Conservation (phyloP, 2,329 filamentous ascomycete genomes). For the Acrocalymma vagum region DNA sequence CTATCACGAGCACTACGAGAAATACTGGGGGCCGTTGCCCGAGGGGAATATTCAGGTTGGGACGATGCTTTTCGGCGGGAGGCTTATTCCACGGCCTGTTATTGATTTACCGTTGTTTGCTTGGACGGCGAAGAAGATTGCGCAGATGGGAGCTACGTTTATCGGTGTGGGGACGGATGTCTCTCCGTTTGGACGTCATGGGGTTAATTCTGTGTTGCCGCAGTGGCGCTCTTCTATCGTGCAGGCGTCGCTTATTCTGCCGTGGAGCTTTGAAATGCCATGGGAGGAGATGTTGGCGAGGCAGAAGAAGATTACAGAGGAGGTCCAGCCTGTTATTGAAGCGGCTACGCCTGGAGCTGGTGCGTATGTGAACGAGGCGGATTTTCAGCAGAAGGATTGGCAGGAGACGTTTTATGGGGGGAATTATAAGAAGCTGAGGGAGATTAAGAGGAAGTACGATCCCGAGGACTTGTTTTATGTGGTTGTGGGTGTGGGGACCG, state of each 20-base stretch:
- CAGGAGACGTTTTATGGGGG: slow-evolving; percentile 29
- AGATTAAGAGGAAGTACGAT: slow-evolving; percentile 32
- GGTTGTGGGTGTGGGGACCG: slow-evolving; percentile 25
- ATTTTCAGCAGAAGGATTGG: slow-evolving; percentile 27
- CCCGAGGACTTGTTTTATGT: slow-evolving; percentile 29
- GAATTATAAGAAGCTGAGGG: too few species aligned
- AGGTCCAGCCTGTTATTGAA: slow-evolving; percentile 24
- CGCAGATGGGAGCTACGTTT: slow-evolving; percentile 26
- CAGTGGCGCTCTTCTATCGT: slow-evolving; percentile 30
- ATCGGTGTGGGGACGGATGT: slow-evolving; percentile 27
- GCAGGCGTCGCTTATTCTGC: slow-evolving; percentile 23
- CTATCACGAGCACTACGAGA: slow-evolving; percentile 32
- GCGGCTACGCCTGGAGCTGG: slow-evolving; percentile 25
- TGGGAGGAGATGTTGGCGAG: slow-evolving; percentile 23
- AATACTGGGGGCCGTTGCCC: slow-evolving; percentile 30
- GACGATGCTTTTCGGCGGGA: slow-evolving; percentile 25
- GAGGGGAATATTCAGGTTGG: slow-evolving; percentile 28
- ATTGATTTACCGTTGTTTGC: slow-evolving; percentile 18
- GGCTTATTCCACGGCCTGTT: slow-evolving; percentile 24
- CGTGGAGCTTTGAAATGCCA: slow-evolving; percentile 27
- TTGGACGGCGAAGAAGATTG: slow-evolving; percentile 17
- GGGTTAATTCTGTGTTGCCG: slow-evolving; percentile 30
- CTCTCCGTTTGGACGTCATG: slow-evolving; percentile 15
- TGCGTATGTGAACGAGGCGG: slow-evolving; percentile 36
- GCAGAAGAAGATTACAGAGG: slow-evolving; percentile 26